Base-by-base conservation (phyloP, 1,284 basidiomycete genomes). In the Takashimella koratensis region DNA sequence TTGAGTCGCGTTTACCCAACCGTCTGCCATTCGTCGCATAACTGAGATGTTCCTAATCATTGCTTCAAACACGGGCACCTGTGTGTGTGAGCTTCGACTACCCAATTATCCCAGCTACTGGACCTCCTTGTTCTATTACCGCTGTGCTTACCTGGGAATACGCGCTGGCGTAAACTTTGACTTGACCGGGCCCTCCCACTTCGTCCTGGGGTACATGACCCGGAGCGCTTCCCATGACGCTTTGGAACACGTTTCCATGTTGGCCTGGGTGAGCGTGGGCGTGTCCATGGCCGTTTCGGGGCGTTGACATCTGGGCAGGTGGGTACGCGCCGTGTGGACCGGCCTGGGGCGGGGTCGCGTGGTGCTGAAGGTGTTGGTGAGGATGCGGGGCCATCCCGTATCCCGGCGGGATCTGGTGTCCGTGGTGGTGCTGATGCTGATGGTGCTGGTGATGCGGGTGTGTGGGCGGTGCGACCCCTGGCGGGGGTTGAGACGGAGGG, bases 41-140 rank as follows among this genome's bases (percentile, higher is more conserved):
- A 98, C 95, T 2, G 94, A 94, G 70, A 98, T 97, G 50, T 94
- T 94, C 66, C 96, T 84, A 60, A 98, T 89, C 89, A 95, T 94
- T 70, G 90, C 93, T 77, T 95, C 91, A 73, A 91, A 93, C 27
- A 95, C 91, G 8, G 76, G 71, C 24, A 76, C 70, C 71, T 76
- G 54, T 3, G 12, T 41, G 26, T n/a, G 20, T n/a, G 3, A 24
- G 30, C 13, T 4, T 11, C 30, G 11, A 3, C 40, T 16, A 30
- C 45, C 42, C 24, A 16, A 47, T 3, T 10, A n/a, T n/a, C n/a
- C n/a, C n/a, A n/a, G n/a, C n/a, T n/a, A n/a, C n/a, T n/a, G n/a
- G n/a, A n/a, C n/a, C n/a, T n/a, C n/a, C n/a, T n/a, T n/a, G n/a
- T n/a, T 24, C 13, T 4, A 36, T 41, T 23, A 36, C 10, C n/a